Conservation (phyloP, 2,329 filamentous ascomycete species). For the Chrysosphaeria jannelii region DNA sequence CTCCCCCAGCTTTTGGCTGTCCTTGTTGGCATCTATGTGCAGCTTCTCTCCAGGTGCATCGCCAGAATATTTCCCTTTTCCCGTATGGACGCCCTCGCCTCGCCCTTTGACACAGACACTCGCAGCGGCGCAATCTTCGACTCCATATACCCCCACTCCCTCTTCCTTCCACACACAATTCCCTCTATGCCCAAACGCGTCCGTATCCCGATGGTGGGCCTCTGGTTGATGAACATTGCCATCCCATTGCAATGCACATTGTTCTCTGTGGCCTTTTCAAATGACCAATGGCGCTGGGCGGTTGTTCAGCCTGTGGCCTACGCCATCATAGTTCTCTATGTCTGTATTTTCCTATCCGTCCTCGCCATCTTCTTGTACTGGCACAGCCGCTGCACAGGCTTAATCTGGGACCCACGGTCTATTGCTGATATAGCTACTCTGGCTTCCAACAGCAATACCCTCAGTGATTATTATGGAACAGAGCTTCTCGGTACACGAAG, state of each 20-base stretch:
- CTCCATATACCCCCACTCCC: conserved; percentile 36
- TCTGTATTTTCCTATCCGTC: conserved; percentile 28
- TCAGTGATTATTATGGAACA: conserved; percentile 38
- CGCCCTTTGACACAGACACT: conserved; percentile 22
- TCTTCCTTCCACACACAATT: conserved; percentile 22
- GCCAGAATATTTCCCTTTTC: conserved; percentile 51
- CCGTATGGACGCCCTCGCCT: conserved; percentile 27
- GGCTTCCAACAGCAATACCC: conserved; percentile 50
- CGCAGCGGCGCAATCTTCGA: conserved; percentile 36
- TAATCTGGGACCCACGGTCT: conserved; percentile 62
- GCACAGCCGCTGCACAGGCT: conserved; percentile 32
- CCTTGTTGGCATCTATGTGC: conserved; percentile 43
- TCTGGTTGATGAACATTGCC: conserved; percentile 54
- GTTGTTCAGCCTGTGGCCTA: conserved; percentile 51
- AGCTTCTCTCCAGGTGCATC: conserved; percentile 44
- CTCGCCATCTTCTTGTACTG: conserved; percentile 33
- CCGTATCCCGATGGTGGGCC: conserved; percentile 31
- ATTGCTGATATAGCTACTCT: conserved; percentile 56
- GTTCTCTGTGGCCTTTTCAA: conserved; percentile 32
- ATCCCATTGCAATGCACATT: conserved; percentile 54
- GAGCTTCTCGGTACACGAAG: conserved; percentile 24
- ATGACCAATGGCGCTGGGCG: conserved; percentile 42
- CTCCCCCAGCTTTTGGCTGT: conserved; percentile 51
- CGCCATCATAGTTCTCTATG: conserved; percentile 45
- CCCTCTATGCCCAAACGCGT: conserved; percentile 32